These are phyloP conservation scores for Arabidopsis lyrata DNA, from an alignment of 441 rosid species.

Conservation along the genomic window DNA sequence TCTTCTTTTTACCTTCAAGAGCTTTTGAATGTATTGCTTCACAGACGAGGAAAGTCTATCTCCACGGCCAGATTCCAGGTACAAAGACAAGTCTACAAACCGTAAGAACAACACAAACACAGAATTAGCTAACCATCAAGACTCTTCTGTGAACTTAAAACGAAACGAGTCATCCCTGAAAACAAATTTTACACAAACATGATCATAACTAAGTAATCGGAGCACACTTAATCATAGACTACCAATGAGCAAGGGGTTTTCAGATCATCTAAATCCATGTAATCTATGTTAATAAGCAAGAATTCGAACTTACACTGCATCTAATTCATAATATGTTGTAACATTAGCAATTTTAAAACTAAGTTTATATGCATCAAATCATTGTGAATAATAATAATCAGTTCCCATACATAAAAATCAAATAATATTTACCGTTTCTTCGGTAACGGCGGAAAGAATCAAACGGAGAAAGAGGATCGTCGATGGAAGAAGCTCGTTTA, in stretches of 20 bases:
- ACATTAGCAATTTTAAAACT: not conserved
- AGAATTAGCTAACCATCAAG: slow-evolving; percentile 4
- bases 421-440: slow-evolving; percentile 55
- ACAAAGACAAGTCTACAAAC: slow-evolving; percentile 62
- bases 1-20: slow-evolving; percentile 57
- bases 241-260: not conserved
- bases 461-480: slow-evolving; percentile 72
- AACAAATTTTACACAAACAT: not conserved
- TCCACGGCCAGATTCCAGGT: slow-evolving; percentile 71
- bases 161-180: not conserved
- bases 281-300: not conserved
- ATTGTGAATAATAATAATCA: slow-evolving; percentile 11
- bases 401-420: not conserved
- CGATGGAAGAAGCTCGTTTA: slow-evolving; percentile 61
- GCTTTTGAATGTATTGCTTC: slow-evolving; percentile 62
- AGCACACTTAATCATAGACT: not conserved
- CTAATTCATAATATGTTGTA: not conserved
- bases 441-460: slow-evolving; percentile 58
- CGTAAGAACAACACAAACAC: slow-evolving; percentile 9
- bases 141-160: slow-evolving; percentile 10
- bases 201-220: slow-evolving; percentile 3
- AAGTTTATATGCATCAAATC: slow-evolving; percentile 7
- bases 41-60: slow-evolving; percentile 60
- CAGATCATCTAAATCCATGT: slow-evolving; percentile 15
- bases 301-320: not conserved